These are phyloP conservation scores for Neltuma alba DNA, from an alignment of 306 rosid species.

Conservation along the genomic window DNA sequence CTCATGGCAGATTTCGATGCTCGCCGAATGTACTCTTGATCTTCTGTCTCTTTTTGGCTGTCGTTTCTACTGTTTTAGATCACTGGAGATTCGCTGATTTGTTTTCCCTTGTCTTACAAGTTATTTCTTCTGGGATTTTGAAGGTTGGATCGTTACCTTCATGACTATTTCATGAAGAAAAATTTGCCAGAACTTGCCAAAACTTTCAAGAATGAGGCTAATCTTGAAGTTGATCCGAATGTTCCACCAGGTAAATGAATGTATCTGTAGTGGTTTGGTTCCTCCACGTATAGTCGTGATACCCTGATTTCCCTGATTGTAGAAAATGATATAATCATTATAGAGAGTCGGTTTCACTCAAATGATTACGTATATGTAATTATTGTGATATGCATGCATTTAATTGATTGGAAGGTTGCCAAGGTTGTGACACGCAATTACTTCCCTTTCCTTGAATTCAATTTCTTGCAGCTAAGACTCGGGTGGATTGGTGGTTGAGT, in stretches of 20 bases:
- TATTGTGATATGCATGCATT: neutral
- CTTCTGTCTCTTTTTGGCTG: neutral
- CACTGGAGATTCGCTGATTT: neutral
- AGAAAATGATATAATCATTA: neutral
- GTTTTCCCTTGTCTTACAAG: neutral
- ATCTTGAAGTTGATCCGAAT: neutral
- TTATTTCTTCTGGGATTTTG: neutral
- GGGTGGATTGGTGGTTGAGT: too few relatives aligned
- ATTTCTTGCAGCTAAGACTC: neutral
- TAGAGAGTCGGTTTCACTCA: neutral
- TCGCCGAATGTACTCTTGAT: neutral
- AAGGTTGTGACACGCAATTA: neutral
- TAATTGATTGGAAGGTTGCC: neutral
- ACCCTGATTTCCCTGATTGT: too few relatives aligned
- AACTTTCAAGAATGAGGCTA: constrained; percentile 26
- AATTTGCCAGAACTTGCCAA: constrained; percentile 37
- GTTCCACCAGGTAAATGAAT: constrained; percentile 6
- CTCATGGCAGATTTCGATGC: constrained; percentile 4
- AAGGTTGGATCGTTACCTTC: constrained; percentile 38
- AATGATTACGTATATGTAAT: neutral
- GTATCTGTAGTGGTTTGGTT: neutral
- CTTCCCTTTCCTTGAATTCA: neutral
- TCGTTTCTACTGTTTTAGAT: neutral
- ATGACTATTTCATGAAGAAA: constrained; percentile 33
- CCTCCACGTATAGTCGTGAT: neutral